Base-by-base conservation (phyloP, 2,329 filamentous ascomycete species). In the Madurella mycetomatis region DNA sequence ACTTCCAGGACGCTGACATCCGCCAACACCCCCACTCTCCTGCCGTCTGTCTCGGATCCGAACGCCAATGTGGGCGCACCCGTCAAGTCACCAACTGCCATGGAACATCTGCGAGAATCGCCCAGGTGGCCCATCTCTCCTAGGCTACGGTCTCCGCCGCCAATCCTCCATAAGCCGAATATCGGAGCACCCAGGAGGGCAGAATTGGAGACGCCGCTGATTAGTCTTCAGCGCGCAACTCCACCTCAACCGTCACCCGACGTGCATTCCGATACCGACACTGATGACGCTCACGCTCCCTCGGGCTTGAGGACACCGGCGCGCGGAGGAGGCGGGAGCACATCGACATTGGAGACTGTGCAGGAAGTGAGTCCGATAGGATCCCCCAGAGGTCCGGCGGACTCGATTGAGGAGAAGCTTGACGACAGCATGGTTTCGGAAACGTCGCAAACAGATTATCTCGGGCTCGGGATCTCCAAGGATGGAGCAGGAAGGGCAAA, bases 351-450 rank as follows among this genome's bases (percentile, higher is more conserved):
- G 54, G 92, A 95, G 72, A 96, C 94, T 0, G 92, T 97, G 15
- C 88, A 96, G 68, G 92, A 96, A 76, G 85, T 87, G 51, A 94
- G 90, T 72, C 82, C 90, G 56, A 84, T 87, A 42, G 85, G 83
- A 47, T 88, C 88, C 1, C 87, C 89, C 65, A 76, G 72, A 47
- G 68, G 67, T 32, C 64, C 73, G 56, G 75, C 77, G 55, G 70
- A 74, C 15, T 73, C 73, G 19, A 63, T 80, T 49, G 79, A 81
- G 55, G 80, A 82, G 54, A 80, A 75, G 68, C 71, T 76, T 19
- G 75, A 76, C 42, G 76, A 82, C 58, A 78, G 76, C 63, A 69
- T 79, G 9, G 65, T 68, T 4, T 71, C 72, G 1, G 73, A 76
- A 53, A 64, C 71, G 15, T 70, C 72, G 18, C 72, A 75, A 42